Conservation (phyloP, 495 filamentous ascomycete species). For the Talaromyces trachyspermus region DNA sequence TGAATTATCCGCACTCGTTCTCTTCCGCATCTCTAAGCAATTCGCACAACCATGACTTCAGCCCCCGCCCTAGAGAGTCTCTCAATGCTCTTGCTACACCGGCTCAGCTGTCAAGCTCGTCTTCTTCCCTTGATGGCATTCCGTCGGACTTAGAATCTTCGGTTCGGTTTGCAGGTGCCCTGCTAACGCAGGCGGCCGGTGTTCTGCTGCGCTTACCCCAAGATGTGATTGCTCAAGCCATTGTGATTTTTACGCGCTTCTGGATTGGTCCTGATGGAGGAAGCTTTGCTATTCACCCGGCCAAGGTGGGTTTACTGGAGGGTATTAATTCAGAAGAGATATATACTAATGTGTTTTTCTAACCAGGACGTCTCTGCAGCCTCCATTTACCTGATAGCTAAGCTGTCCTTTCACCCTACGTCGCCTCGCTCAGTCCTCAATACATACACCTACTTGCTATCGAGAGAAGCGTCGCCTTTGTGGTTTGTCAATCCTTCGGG, state of each 20-base stretch:
- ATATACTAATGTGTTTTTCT: background rate
- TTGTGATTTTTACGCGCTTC: conserved; percentile 82
- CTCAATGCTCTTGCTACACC: conserved; percentile 79
- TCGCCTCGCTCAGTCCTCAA: conserved; percentile 73
- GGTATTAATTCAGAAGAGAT: no score
- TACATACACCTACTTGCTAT: conserved; percentile 76
- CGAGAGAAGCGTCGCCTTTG: conserved; percentile 51
- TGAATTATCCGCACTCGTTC: background rate
- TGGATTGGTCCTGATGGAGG: conserved; percentile 65
- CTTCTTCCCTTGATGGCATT: conserved; percentile 60
- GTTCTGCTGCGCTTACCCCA: conserved; percentile 80
- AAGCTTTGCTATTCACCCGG: conserved; percentile 49
- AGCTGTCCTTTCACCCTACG: conserved; percentile 69
- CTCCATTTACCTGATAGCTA: conserved; percentile 73
- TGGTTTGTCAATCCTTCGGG: conserved; percentile 38
- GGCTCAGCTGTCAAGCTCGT: conserved; percentile 66
- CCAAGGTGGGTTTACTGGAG: conserved; percentile 44
- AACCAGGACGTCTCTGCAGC: conserved; percentile 73
- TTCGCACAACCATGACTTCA: conserved; percentile 11
- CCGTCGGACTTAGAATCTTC: conserved; percentile 70
- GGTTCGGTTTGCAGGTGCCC: conserved; percentile 48
- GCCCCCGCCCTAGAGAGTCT: conserved; percentile 45
- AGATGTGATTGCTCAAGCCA: conserved; percentile 79
- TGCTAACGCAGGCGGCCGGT: conserved; percentile 82
- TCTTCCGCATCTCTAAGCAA: background rate